Percentiles rank a stretch among this genome's conserved stretches.
These are phyloP conservation scores for Achlya hypogyna DNA, from an alignment of 352 stramenopile species.

Conservation along the genomic window DNA sequence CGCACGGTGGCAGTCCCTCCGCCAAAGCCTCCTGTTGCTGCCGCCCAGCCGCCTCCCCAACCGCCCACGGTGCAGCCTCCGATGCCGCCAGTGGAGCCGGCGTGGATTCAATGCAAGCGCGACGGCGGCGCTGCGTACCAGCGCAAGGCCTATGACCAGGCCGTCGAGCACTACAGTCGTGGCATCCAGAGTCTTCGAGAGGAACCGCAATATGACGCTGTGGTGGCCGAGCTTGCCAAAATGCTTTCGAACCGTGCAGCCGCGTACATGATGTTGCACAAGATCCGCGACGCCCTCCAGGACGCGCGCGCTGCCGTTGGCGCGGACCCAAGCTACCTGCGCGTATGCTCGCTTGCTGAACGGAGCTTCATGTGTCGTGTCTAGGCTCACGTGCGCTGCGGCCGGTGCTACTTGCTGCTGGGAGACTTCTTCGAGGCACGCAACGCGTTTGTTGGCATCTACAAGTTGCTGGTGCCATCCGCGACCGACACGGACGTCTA, in stretches of 20 bases:
- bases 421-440: constrained; percentile 47
- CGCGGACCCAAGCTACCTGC: constrained; percentile 53
- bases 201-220: constrained; percentile 23
- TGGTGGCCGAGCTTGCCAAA: constrained; percentile 72
- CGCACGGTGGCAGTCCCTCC: not conserved
- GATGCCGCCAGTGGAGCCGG: not conserved
- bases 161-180: not conserved
- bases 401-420: constrained; percentile 57
- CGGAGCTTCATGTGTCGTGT: not conserved
- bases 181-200: constrained; percentile 33
- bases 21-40: not conserved
- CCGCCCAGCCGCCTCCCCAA: not conserved
- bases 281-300: constrained; percentile 55
- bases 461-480: constrained; percentile 29
- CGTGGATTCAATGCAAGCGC: constrained; percentile 4
- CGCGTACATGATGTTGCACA: constrained; percentile 69
- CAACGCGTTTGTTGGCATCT: constrained; percentile 38
- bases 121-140: constrained; percentile 8
- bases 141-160: not conserved
- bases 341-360: constrained; percentile 18
- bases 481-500: constrained; percentile 12
- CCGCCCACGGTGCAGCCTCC: not conserved
- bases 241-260: constrained; percentile 70
- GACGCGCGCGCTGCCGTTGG: constrained; percentile 60
- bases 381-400: constrained; percentile 49